A percentile compares a stretch with the other conserved stretches of the same genome.
These are phyloP conservation scores for Jamesozyma rosinii DNA, from an alignment of 805 yeast species.

Conservation along the genomic window DNA sequence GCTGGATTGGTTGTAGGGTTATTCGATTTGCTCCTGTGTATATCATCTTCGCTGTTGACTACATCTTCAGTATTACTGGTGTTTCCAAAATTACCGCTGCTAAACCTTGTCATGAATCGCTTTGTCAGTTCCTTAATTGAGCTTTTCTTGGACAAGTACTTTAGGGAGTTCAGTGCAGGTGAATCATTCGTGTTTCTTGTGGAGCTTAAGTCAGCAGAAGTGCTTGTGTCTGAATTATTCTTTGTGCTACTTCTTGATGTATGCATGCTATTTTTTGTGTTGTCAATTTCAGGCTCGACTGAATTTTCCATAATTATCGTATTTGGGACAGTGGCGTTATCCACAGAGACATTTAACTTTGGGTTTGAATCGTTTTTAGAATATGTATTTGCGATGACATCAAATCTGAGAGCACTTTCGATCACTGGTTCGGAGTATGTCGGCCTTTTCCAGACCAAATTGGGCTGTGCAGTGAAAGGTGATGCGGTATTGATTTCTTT, in stretches of 20 bases:
- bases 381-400: constrained; percentile 19
- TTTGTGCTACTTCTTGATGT: background rate
- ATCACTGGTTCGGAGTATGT: constrained; percentile 20
- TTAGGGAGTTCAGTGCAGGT: constrained; percentile 22
- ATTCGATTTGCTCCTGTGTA: background rate
- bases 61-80: background rate
- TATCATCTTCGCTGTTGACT: background rate
- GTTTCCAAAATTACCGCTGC: background rate
- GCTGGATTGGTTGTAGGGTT: background rate
- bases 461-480: constrained; percentile 5
- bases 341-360: background rate
- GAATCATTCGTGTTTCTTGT: constrained; percentile 9
- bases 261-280: background rate
- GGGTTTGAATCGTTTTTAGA: constrained; percentile 1
- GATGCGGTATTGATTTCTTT: background rate
- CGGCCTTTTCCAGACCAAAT: constrained; percentile 22
- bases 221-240: background rate
- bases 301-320: background rate
- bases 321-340: background rate
- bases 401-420: constrained; percentile 18
- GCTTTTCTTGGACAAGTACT: constrained; percentile 17
- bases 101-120: constrained; percentile 16
- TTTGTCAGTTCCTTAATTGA: constrained; percentile 20
- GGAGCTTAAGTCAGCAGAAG: constrained; percentile 1
- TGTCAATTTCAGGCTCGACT: background rate